phyloP scores from a whole-genome alignment of 768 basidiomycete species.

The Termitomyces sp. region DNA sequence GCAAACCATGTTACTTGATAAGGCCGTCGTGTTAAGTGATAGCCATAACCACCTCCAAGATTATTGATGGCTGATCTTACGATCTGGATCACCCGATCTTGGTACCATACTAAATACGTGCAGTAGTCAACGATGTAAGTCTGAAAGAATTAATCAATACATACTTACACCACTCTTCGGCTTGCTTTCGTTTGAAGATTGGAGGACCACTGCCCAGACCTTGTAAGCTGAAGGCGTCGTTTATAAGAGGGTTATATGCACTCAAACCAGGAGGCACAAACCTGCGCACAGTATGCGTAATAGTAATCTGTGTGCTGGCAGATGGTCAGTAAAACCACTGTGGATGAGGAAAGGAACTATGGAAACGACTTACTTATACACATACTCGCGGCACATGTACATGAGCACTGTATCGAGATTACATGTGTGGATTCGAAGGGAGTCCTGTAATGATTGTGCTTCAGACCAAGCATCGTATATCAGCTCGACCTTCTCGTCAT shows the following conservation, averaged over 20 bases:
- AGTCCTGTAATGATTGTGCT: constrained; percentile 62
- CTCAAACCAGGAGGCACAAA: constrained; percentile 31
- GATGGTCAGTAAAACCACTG: constrained; percentile 3
- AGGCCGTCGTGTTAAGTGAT: constrained; percentile 63
- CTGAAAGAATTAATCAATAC: not conserved
- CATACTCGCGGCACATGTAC: constrained; percentile 65
- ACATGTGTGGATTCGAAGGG: constrained; percentile 65
- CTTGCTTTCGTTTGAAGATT: constrained; percentile 66
- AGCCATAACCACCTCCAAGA: constrained; percentile 45
- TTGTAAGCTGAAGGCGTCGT: constrained; percentile 34
- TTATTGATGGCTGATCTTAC: constrained; percentile 53
- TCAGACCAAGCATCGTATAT: constrained; percentile 65
- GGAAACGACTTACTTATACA: constrained; percentile 61
- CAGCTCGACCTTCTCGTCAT: constrained; percentile 55
- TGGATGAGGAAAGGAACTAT: constrained; percentile 2
- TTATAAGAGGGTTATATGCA: constrained; percentile 17
- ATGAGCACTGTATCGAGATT: constrained; percentile 66
- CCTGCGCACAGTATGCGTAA: constrained; percentile 63
- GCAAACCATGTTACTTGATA: constrained; percentile 72
- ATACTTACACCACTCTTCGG: constrained; percentile 76
- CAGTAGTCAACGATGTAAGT: not conserved
- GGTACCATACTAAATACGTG: constrained; percentile 69
- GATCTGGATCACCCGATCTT: constrained; percentile 60
- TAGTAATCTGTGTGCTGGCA: constrained; percentile 58
- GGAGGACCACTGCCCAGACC: constrained; percentile 46